A percentile compares a stretch with the other conserved stretches of the same genome.
phyloP scores from a whole-genome alignment of 345 rosid genomes.

The Heritiera littoralis region DNA sequence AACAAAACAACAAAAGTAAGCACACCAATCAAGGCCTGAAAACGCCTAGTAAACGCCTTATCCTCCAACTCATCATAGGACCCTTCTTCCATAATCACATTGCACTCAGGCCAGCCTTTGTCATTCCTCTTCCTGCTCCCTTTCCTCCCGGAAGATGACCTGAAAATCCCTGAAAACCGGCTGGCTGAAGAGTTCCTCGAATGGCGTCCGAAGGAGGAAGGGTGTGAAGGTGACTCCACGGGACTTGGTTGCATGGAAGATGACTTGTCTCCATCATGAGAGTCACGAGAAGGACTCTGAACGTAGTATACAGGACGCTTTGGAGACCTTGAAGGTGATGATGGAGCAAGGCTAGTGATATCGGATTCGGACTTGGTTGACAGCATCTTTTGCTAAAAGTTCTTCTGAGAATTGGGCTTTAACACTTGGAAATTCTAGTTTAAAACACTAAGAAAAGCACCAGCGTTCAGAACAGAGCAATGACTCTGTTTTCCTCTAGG shows the following conservation, averaged over 20 bases:
- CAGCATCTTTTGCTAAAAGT: constrained; percentile 35
- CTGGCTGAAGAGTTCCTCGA: constrained; percentile 84
- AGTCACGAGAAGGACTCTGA: constrained; percentile 90
- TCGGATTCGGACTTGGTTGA: constrained; percentile 77
- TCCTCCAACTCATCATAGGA: constrained; percentile 62
- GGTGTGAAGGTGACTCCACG: constrained; percentile 85
- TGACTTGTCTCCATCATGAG: constrained; percentile 86
- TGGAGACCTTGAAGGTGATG: constrained; percentile 79
- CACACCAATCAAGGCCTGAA: constrained; percentile 61
- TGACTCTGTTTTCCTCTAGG: not conserved
- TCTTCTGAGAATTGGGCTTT: not conserved
- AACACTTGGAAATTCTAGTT: not conserved
- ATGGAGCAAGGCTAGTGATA: constrained; percentile 71
- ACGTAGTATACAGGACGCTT: constrained; percentile 71
- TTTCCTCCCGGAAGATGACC: constrained; percentile 71
- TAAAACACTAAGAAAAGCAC: not conserved
- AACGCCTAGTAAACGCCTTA: constrained; percentile 51
- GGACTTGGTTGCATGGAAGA: constrained; percentile 75
- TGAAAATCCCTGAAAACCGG: constrained; percentile 77
- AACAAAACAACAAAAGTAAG: constrained; percentile 53
- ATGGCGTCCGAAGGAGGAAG: constrained; percentile 70
- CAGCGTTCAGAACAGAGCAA: not conserved
- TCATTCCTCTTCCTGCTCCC: constrained; percentile 61
- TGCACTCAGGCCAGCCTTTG: constrained; percentile 79
- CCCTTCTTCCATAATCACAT: constrained; percentile 75